Conservation (phyloP, 371 early-diverging fungal species). For the Vittaforma corneae region DNA sequence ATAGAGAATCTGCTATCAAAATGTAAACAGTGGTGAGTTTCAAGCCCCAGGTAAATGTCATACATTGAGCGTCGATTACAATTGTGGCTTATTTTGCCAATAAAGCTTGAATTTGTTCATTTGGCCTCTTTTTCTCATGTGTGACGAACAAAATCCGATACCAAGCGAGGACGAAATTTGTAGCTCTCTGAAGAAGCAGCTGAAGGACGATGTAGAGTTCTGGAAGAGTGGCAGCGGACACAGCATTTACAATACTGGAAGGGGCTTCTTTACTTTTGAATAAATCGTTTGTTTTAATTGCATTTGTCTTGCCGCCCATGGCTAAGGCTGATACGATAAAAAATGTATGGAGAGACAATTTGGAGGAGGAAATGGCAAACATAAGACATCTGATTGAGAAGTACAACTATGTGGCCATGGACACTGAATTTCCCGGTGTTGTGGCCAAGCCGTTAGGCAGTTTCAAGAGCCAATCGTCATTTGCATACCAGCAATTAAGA, state of each 20-base stretch:
- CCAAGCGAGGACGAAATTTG: not conserved
- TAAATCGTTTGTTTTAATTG: too few relatives aligned
- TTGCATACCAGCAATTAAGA: constrained; percentile 78
- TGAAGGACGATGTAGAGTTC: not conserved
- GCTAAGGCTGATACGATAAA: constrained; percentile 35
- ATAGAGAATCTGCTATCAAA: constrained; percentile 7
- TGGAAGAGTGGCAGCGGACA: not conserved
- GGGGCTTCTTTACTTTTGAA: too few relatives aligned
- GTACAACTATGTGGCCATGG: constrained; percentile 92
- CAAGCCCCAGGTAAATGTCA: too few relatives aligned
- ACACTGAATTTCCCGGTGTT: constrained; percentile 98
- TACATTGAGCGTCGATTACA: too few relatives aligned
- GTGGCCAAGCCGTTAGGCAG: constrained; percentile 92
- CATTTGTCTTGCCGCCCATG: not conserved
- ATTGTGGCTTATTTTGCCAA: too few relatives aligned
- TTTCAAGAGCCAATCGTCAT: constrained; percentile 61
- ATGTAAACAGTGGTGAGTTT: not conserved
- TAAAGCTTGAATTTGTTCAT: not conserved
- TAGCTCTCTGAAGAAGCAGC: not conserved
- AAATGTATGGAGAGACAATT: constrained; percentile 87
- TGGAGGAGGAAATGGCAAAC: constrained; percentile 80
- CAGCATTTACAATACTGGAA: too few relatives aligned
- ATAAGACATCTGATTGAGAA: constrained; percentile 75
- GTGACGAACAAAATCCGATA: too few relatives aligned
- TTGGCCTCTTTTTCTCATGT: not conserved